phyloP scores from a whole-genome alignment of 306 rosid species.

The Oemleria cerasiformis region DNA sequence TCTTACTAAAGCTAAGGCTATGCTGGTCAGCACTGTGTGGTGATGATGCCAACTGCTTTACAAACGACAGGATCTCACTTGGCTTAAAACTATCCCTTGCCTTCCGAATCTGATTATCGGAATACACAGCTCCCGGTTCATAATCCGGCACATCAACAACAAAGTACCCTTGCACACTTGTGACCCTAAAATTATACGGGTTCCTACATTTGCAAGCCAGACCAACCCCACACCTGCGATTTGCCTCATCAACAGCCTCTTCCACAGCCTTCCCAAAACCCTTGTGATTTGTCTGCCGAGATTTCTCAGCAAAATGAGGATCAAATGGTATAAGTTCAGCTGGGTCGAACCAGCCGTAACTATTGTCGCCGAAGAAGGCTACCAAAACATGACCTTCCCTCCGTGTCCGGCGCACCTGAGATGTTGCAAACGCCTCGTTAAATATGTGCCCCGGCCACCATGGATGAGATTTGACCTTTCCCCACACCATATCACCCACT shows the following conservation, averaged over 20 bases:
- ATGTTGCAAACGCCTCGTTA: slow-evolving; percentile 65
- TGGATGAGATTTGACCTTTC: slow-evolving; percentile 96
- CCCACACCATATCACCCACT: slow-evolving; percentile 95
- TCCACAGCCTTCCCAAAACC: slow-evolving; percentile 77
- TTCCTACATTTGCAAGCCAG: slow-evolving; percentile 73
- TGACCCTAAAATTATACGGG: slow-evolving; percentile 45
- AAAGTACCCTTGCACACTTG: slow-evolving; percentile 59
- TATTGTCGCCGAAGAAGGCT: slow-evolving; percentile 93
- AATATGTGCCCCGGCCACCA: slow-evolving; percentile 99
- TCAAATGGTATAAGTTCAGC: slow-evolving; percentile 81
- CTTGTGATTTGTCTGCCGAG: slow-evolving; percentile 60
- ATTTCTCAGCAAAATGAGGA: slow-evolving; percentile 65
- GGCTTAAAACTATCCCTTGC: slow-evolving; percentile 64
- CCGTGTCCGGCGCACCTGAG: slow-evolving; percentile 66
- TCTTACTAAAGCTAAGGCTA: slow-evolving; percentile 51
- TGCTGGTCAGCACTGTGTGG: slow-evolving; percentile 47
- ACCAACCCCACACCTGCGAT: slow-evolving; percentile 71
- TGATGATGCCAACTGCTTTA: slow-evolving; percentile 64
- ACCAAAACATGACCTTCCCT: slow-evolving; percentile 83
- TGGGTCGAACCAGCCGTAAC: slow-evolving; percentile 98
- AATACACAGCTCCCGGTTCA: slow-evolving; percentile 75
- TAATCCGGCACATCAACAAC: slow-evolving; percentile 78
- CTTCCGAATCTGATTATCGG: slow-evolving; percentile 54
- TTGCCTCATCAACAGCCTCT: slow-evolving; percentile 84
- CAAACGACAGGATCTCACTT: slow-evolving; percentile 51